Base-by-base conservation (phyloP, 2,329 filamentous ascomycete genomes). In the Juglanconis sp. region DNA sequence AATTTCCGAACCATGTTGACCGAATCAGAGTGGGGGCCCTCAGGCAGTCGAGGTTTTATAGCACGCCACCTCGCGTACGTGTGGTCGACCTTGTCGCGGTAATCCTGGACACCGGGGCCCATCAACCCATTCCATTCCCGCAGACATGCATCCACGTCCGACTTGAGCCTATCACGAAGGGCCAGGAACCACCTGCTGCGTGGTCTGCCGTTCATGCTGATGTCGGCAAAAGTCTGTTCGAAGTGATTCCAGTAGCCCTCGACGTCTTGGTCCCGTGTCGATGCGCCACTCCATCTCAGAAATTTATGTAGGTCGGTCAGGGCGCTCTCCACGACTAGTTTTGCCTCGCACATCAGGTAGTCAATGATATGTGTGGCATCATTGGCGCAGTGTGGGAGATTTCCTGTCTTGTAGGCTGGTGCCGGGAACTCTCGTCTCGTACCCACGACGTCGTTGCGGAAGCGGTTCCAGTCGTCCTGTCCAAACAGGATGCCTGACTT, bases 281-380 rank as follows among this genome's bases (percentile, higher is more conserved):
- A 40, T 17, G 61, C 58, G 5, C 44, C 44, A 31, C 54, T 61
- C 4, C n/a, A 3, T 2, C 7, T 1, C 44, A 61, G 24, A 9
- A 61, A 61, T 0, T 66, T 36, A 8, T 72, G 54, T 8, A 84
- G 71, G 0, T 68, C 68, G 2, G 61, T 62, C 4, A 81, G 66
- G 17, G 76, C 76, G 1, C 58, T 50, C 0, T 76, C 69, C 5
- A 85, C 74, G 0, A 71, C 69, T 0, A 72, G 70, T 7, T 79
- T 70, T 0, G 84, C 80, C 1, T 86, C 74, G 30, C 85, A 87
- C 63, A 82, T 86, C 9, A 91, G 73, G 44, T 80, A 78, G 67
- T 91, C 88, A 4, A 89, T 77, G 3, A 90, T 82, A 58, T 89
- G 83, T 0, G 62, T 60, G 1, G 66, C 69, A 0, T 71, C 34